Evolutionary conservation across 768 basidiomycete species (phyloP).

Genomic region (Leccinum olivaceopallidum): DNA sequence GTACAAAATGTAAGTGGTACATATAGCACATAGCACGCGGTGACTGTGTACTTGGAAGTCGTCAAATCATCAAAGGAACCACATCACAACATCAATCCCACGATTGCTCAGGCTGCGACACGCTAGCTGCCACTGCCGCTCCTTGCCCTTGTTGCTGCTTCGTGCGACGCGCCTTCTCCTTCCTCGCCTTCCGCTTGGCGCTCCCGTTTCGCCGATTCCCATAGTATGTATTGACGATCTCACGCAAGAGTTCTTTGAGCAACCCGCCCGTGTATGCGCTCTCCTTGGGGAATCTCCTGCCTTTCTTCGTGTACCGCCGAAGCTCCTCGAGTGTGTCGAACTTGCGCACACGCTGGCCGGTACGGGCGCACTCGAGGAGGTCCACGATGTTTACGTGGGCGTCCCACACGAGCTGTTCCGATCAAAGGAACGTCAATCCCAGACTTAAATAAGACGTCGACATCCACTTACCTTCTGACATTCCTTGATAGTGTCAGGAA

Average conservation of each 20-base stretch:
- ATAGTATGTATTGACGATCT: conserved; percentile 19
- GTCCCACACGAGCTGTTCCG: conserved; percentile 23
- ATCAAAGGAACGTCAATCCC: neutral
- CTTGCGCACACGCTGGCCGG: conserved; percentile 16
- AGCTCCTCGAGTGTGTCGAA: conserved; percentile 30
- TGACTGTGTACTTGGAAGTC: neutral
- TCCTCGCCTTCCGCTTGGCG: conserved; percentile 16
- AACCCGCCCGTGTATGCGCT: conserved; percentile 32
- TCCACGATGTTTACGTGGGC: conserved; percentile 38
- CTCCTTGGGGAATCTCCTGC: conserved; percentile 31
- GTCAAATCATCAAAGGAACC: neutral
- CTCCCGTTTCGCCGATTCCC: conserved; percentile 24
- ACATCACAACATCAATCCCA: neutral
- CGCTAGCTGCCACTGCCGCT: neutral
- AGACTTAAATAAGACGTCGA: neutral
- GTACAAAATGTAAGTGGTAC: neutral
- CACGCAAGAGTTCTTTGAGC: conserved; percentile 32
- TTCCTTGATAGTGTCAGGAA: conserved; percentile 17
- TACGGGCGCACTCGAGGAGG: conserved; percentile 24
- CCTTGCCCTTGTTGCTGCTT: neutral
- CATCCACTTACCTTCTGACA: conserved; percentile 19
- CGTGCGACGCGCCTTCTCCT: conserved; percentile 1
- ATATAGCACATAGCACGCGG: neutral
- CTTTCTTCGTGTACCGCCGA: conserved; percentile 23
- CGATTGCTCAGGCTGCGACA: neutral